phyloP scores from a whole-genome alignment of 2,329 filamentous ascomycete species.

The Trichophyton mentagrophytes region DNA sequence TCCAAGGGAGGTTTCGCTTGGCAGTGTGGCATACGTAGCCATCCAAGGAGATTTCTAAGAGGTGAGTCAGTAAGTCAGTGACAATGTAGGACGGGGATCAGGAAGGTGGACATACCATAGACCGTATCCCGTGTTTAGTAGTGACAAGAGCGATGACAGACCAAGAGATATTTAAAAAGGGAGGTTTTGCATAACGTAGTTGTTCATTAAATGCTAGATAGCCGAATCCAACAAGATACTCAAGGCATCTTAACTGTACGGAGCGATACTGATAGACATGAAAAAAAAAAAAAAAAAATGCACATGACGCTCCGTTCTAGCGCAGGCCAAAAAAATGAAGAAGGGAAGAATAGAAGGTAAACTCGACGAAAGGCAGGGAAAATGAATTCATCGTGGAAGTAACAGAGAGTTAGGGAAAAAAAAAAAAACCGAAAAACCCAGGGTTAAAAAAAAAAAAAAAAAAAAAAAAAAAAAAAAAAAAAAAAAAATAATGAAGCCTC shows the following conservation, averaged over 20 bases:
- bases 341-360: not conserved
- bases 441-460: not conserved
- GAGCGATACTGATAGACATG: not conserved
- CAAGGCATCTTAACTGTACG: not conserved
- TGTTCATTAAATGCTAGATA: conserved; percentile 3
- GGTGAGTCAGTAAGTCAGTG: too few relatives aligned
- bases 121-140: not conserved
- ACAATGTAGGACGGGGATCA: not conserved
- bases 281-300: not conserved
- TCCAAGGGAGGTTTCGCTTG: too few relatives aligned
- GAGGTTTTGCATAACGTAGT: not conserved
- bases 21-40: too few relatives aligned
- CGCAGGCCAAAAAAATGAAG: not conserved
- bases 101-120: not conserved
- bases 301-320: not conserved
- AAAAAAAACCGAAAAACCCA: not conserved
- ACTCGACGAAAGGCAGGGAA: conserved; percentile 1
- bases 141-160: not conserved
- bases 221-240: conserved; percentile 1
- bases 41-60: too few relatives aligned
- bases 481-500: not conserved
- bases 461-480: not conserved
- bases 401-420: not conserved
- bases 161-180: not conserved
- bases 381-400: not conserved